Evolutionary conservation across 192 early-diverging fungal genomes (phyloP).

Genomic region (Mortierella antarctica): DNA sequence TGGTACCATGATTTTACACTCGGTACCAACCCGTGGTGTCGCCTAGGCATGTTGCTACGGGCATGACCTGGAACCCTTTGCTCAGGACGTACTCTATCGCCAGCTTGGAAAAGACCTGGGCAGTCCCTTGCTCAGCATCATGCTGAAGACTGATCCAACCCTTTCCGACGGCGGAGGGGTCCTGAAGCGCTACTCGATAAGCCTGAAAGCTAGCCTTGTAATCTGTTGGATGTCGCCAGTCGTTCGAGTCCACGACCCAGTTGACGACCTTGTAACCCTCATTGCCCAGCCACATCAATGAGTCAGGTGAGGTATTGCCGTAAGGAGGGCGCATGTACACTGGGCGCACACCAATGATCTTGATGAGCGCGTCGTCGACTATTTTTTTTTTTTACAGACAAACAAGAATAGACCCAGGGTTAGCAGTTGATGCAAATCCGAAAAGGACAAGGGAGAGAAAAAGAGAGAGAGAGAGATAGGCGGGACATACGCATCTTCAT

Average conservation of each 20-base stretch:
- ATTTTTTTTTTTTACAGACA: not conserved
- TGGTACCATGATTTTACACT: not conserved
- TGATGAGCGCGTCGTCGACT: conserved; percentile 28
- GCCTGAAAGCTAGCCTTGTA: conserved; percentile 1
- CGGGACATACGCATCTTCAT: conserved; percentile 12
- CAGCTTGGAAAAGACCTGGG: conserved; percentile 54
- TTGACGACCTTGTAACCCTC: conserved; percentile 51
- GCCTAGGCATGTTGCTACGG: conserved; percentile 57
- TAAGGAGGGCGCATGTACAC: conserved; percentile 62
- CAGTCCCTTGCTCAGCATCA: conserved; percentile 55
- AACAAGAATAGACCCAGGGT: too few species aligned
- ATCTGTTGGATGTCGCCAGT: conserved; percentile 35
- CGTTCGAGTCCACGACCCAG: conserved; percentile 60
- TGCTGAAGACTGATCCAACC: conserved; percentile 51
- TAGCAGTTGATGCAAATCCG: too few species aligned
- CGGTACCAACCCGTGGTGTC: conserved; percentile 30
- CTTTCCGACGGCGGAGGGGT: not conserved
- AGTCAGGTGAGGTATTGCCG: conserved; percentile 44
- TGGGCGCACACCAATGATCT: conserved; percentile 60
- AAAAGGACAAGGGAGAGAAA: too few species aligned
- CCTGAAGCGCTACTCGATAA: conserved; percentile 20
- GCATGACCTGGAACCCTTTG: conserved; percentile 54
- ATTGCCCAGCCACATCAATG: conserved; percentile 14
- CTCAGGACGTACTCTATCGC: conserved; percentile 56
- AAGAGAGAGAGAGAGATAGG: not conserved